Evolutionary conservation across 2,329 filamentous ascomycete genomes (phyloP), one percentile per base, ranked within the genome.

Genomic region (Venturia nashicola): DNA sequence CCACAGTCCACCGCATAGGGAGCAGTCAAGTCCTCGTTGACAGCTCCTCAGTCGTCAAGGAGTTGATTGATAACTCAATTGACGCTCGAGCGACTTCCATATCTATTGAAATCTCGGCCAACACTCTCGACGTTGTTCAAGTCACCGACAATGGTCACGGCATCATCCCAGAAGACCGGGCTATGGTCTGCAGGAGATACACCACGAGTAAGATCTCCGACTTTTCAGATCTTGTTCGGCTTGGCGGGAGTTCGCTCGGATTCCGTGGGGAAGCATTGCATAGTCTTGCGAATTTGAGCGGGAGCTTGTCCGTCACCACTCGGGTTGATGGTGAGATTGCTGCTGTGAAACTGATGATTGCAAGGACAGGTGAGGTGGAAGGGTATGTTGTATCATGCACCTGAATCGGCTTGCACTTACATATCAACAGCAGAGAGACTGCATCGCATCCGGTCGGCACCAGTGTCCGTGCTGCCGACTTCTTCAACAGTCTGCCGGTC

Each of bases 201-300:
- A 83, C 88, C 69, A 92, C 89, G 1, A 91, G 87, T 78, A 93
- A 92, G 74, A 79, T 92, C 54, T 77, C 76, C 60, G 77, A 76
- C n/a, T 83, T 88, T 65, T 79, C 83, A 0, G 86, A 91, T 61
- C 75, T 91, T 44, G 77, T 75, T 61, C 72, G 70, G 1, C 75
- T 86, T 23, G 84, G 82, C 8, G 80, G 82, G 1, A 77, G 76
- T 54, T 86, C 81, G 40, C 79, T 92, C n/a, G 89, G 89, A 1
- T 93, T 92, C 70, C 83, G 89, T 43, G 89, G 89, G 23, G 84
- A 90, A 70, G 88, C 88, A 18, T 76, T 93, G 65, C 86, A 88
- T 46, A 86, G 84, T 71, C 80, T 81, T 65, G 86, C 83, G 65
- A 79, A 82, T 51, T 71, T 90, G 65, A 84, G 83, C 44, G 77